These are phyloP conservation scores for Trebouxia sp. DNA, from an alignment of 139 green algal genomes.

Conservation along the genomic window DNA sequence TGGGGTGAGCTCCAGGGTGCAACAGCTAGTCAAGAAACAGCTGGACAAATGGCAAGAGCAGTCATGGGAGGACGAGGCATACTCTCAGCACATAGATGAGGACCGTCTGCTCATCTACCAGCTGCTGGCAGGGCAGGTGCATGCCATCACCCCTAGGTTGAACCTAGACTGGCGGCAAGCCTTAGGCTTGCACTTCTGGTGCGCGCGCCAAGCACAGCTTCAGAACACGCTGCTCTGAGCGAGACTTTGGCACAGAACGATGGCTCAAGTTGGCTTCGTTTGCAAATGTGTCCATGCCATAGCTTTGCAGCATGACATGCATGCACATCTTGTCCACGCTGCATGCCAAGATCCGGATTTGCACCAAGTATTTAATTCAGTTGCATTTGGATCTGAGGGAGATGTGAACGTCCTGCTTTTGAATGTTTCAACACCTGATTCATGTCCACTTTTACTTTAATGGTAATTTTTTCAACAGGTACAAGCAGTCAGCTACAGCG, in stretches of 20 bases:
- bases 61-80: conserved; percentile 53
- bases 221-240: neutral
- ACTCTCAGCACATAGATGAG: conserved; percentile 42
- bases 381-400: too few species aligned
- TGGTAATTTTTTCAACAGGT: too few species aligned
- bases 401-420: neutral
- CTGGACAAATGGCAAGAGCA: conserved; percentile 40
- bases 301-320: too few species aligned
- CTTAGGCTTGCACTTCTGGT: conserved; percentile 78
- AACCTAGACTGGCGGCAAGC: conserved; percentile 81
- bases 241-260: too few species aligned
- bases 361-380: too few species aligned
- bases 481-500: neutral
- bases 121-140: conserved; percentile 68
- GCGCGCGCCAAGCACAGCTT: neutral
- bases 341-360: too few species aligned
- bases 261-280: too few species aligned
- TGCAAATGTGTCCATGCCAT: too few species aligned
- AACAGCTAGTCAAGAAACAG: conserved; percentile 59
- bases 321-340: too few species aligned
- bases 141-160: conserved; percentile 46
- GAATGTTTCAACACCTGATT: neutral
- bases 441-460: neutral
- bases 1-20: conserved; percentile 22
- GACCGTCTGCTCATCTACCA: conserved; percentile 57